A percentile compares a stretch with the other conserved stretches of the same genome.
phyloP scores from a whole-genome alignment of 495 filamentous ascomycete species.

The Aspergillus avenaceus region DNA sequence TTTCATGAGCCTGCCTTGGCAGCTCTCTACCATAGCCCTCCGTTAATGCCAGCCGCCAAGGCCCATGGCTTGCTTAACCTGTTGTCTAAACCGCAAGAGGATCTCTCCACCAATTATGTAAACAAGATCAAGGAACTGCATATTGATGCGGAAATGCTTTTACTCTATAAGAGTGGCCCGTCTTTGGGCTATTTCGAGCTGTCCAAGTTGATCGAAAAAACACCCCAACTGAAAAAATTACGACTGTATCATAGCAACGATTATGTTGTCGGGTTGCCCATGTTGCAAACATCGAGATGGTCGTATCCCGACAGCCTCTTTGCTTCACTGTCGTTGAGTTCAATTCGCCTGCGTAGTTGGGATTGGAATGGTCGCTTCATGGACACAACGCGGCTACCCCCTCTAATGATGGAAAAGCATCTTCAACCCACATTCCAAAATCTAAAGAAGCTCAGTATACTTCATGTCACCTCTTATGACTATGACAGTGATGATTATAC shows the following conservation, averaged over 20 bases:
- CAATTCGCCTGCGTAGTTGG: conserved; percentile 59
- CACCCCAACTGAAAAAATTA: conserved; percentile 38
- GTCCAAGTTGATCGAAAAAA: conserved; percentile 33
- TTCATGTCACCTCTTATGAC: conserved; percentile 56
- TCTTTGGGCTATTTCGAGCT: conserved; percentile 46
- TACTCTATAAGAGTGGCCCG: conserved; percentile 42
- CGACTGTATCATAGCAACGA: conserved; percentile 40
- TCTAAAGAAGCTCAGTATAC: conserved; percentile 56
- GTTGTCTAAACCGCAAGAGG: conserved; percentile 38
- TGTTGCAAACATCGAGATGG: conserved; percentile 49
- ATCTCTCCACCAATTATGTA: conserved; percentile 50
- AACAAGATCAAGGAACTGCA: conserved; percentile 66
- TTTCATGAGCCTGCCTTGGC: conserved; percentile 74
- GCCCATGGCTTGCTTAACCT: conserved; percentile 45
- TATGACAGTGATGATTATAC: conserved; percentile 7
- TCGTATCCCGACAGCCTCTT: conserved; percentile 59
- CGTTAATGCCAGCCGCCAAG: conserved; percentile 50
- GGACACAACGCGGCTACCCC: conserved; percentile 42
- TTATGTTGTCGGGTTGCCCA: conserved; percentile 24
- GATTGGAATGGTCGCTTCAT: conserved; percentile 72
- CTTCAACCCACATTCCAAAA: conserved; percentile 52
- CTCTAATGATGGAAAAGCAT: conserved; percentile 52
- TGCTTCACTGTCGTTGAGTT: conserved; percentile 42
- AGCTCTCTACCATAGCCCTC: conserved; percentile 66
- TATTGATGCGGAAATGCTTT: conserved; percentile 53